phyloP scores from a whole-genome alignment of 345 rosid genomes.

The Raphanus sativus region DNA sequence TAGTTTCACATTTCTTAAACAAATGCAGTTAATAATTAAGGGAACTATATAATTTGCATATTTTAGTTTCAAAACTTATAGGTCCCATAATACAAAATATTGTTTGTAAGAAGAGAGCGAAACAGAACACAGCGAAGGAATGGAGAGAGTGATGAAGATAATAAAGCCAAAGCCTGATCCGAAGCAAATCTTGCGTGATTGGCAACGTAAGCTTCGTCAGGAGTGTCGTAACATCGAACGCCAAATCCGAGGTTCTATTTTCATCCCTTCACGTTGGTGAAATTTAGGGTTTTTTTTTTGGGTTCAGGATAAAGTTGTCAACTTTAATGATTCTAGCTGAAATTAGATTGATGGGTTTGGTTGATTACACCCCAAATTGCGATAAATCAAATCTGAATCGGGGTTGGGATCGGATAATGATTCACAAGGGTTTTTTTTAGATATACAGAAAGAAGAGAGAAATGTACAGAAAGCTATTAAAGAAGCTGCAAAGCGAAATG shows the following conservation, averaged over 20 bases:
- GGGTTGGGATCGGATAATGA: background rate
- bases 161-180: slow-evolving; percentile 84
- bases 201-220: slow-evolving; percentile 89
- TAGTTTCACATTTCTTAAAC: background rate
- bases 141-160: slow-evolving; percentile 81
- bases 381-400: background rate
- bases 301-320: background rate
- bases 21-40: too few relatives aligned
- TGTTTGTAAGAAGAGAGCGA: background rate
- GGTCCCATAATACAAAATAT: background rate
- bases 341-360: background rate
- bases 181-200: slow-evolving; percentile 74
- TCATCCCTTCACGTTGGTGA: background rate
- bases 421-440: slow-evolving; percentile 42
- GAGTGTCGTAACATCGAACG: slow-evolving; percentile 90
- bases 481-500: slow-evolving; percentile 92
- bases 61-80: background rate
- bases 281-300: slow-evolving; percentile 2
- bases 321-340: background rate
- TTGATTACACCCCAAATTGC: background rate
- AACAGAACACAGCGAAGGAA: slow-evolving; percentile 11
- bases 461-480: slow-evolving; percentile 86
- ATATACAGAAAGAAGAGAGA: slow-evolving; percentile 85
- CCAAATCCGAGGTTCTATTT: slow-evolving; percentile 72
- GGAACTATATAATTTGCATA: background rate